phyloP scores from a whole-genome alignment of 495 filamentous ascomycete genomes.

The Penicillium desertorum region DNA sequence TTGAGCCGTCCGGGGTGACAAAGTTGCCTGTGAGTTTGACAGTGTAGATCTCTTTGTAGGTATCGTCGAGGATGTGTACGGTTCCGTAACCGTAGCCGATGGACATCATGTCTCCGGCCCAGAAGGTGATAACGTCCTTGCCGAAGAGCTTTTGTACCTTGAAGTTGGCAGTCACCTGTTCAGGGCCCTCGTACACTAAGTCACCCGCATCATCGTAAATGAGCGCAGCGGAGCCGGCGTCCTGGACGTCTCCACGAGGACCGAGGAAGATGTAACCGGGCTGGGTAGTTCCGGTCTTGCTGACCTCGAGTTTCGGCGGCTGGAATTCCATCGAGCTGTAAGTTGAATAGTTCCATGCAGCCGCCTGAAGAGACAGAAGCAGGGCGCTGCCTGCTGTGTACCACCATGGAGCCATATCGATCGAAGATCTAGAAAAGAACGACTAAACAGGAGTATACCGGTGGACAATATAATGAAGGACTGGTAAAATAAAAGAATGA shows the following conservation, averaged over 20 bases:
- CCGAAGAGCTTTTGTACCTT: conserved; percentile 35
- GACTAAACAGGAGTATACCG: conserved; percentile 4
- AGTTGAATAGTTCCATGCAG: conserved; percentile 31
- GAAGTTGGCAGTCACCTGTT: conserved; percentile 39
- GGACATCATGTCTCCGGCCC: conserved; percentile 37
- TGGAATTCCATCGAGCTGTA: conserved; percentile 29
- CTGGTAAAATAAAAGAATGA: conserved; percentile 8
- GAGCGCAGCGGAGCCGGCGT: conserved; percentile 32
- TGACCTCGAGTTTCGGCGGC: conserved; percentile 34
- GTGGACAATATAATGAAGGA: conserved; percentile 9
- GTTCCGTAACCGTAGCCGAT: conserved; percentile 36
- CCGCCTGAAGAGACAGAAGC: conserved; percentile 26
- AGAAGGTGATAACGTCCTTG: conserved; percentile 38
- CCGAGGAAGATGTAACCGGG: conserved; percentile 40
- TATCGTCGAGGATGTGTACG: conserved; percentile 40
- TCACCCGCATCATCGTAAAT: conserved; percentile 38
- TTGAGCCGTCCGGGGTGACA: conserved; percentile 28
- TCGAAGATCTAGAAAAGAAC: neutral
- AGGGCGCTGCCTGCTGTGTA: conserved; percentile 28
- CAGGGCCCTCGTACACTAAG: conserved; percentile 36
- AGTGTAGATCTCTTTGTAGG: conserved; percentile 42
- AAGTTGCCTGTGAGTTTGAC: conserved; percentile 31
- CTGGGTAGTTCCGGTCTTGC: conserved; percentile 30
- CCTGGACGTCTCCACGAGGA: conserved; percentile 31
- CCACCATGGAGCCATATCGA: conserved; percentile 20